phyloP scores from a whole-genome alignment of 257 asterid species.

The Lycium barbarum region DNA sequence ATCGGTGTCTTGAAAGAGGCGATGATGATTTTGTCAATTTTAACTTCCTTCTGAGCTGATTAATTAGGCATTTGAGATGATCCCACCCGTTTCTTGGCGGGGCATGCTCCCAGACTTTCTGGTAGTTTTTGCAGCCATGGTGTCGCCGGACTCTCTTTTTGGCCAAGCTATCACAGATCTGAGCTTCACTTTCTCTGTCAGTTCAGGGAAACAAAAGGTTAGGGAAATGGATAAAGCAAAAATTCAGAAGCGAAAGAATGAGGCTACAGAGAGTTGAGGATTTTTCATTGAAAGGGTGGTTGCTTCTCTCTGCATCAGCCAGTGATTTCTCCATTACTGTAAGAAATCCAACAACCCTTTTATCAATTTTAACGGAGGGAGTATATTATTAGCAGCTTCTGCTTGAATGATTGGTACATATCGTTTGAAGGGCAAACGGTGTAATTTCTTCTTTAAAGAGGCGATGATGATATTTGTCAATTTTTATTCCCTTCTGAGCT shows the following conservation, averaged over 20 bases:
- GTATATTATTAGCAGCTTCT: background rate
- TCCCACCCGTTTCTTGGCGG: constrained; percentile 56
- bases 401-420: background rate
- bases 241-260: background rate
- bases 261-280: constrained; percentile 25
- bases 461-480: constrained; percentile 31
- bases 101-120: constrained; percentile 43
- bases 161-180: background rate
- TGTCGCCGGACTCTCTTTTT: background rate
- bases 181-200: background rate
- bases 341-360: constrained; percentile 34
- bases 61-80: constrained; percentile 9
- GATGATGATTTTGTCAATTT: constrained; percentile 2
- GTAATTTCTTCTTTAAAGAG: background rate
- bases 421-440: background rate
- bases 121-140: constrained; percentile 40
- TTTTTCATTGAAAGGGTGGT: constrained; percentile 50
- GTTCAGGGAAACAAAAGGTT: background rate
- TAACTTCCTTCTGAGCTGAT: background rate
- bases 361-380: background rate
- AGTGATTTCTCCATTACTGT: constrained; percentile 24
- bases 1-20: background rate
- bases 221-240: background rate
- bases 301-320: constrained; percentile 56
- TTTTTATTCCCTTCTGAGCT: background rate